Percentiles rank a stretch among this genome's conserved stretches.
phyloP scores from a whole-genome alignment of 2,329 filamentous ascomycete species.

The Cordyceps javanica region DNA sequence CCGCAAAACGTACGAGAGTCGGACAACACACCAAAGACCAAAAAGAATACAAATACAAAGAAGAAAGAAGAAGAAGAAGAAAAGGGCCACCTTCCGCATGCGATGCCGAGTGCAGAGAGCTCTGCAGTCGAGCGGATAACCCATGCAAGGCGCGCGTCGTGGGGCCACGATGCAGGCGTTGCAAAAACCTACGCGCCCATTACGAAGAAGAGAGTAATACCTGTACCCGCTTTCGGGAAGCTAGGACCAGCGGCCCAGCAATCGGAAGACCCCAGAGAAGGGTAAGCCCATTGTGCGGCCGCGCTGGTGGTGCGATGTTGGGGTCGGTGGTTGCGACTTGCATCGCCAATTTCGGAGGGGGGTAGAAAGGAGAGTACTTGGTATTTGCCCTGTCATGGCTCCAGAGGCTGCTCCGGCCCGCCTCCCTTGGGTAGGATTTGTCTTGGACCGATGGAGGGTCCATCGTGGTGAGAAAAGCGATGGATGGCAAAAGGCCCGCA shows the following conservation, averaged over 20 bases:
- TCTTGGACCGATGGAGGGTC: too few relatives aligned
- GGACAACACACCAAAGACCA: not conserved
- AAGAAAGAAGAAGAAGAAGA: not conserved
- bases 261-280: not conserved
- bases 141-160: not conserved
- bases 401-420: not conserved
- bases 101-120: not conserved
- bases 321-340: not conserved
- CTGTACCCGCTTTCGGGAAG: conserved; percentile 5
- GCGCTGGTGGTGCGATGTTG: not conserved
- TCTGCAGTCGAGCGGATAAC: not conserved
- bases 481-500: not conserved
- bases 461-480: not conserved
- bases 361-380: too few relatives aligned
- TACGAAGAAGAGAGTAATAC: conserved; percentile 11
- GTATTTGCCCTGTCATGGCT: not conserved
- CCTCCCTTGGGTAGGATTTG: too few relatives aligned
- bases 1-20: too few relatives aligned
- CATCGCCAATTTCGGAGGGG: not conserved
- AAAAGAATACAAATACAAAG: not conserved
- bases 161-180: not conserved
- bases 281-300: not conserved
- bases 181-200: not conserved
- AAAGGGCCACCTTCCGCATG: not conserved
- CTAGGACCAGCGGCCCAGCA: not conserved